Conservation (phyloP, 306 rosid species). For the Prunus mira region DNA sequence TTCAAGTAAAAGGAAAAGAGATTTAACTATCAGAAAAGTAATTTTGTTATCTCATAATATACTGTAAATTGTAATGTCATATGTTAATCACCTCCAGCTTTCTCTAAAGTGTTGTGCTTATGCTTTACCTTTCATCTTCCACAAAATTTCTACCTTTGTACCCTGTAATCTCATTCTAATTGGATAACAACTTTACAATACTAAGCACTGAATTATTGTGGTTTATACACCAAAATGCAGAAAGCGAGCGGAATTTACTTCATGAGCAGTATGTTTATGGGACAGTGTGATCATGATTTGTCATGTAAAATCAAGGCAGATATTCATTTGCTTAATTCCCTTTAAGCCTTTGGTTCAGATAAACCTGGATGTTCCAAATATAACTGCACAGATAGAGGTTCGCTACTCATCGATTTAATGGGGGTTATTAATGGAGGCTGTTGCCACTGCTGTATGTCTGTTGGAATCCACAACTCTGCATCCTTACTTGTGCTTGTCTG, state of each 20-base stretch:
- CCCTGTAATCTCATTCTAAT: neutral
- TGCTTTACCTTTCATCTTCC: neutral
- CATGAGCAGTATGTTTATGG: no score
- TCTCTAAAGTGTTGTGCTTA: neutral
- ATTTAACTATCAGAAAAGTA: no score
- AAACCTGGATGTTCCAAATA: conserved; percentile 78
- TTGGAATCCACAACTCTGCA: conserved; percentile 70
- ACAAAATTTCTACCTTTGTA: neutral
- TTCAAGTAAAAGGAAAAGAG: neutral
- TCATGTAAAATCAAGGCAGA: no score
- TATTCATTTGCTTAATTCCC: neutral
- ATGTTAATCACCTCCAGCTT: neutral
- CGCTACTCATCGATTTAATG: conserved; percentile 62
- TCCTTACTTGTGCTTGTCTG: conserved; percentile 48
- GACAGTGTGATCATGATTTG: no score
- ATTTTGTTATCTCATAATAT: no score
- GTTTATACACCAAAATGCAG: neutral
- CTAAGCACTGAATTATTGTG: neutral
- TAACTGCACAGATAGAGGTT: conserved; percentile 71
- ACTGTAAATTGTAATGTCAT: no score
- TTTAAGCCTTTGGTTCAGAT: conserved; percentile 49
- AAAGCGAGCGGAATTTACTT: neutral
- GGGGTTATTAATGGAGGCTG: conserved; percentile 73
- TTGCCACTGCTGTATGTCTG: conserved; percentile 80
- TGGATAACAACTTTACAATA: neutral